Evolutionary conservation across 805 yeast species (phyloP), one percentile per base, ranked within the genome.

Genomic region (Starmerella floris): DNA sequence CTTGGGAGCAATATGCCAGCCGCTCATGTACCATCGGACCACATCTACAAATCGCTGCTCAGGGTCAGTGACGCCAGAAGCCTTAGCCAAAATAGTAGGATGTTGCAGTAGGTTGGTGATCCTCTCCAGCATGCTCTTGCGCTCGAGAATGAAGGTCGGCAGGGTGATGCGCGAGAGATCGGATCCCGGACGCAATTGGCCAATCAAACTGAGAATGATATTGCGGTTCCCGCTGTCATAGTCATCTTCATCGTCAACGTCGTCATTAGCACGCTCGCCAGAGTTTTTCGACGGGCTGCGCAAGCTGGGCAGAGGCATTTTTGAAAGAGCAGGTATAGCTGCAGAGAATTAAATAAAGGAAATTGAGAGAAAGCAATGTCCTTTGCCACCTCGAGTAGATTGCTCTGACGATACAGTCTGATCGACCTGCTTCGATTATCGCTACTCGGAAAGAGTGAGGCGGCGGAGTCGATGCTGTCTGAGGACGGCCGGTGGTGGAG

Each of bases 1-100:
- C 59, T 88, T 88, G 23, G 97, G 98, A 1, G 96, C 91, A 59
- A 91, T 91, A 58, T 91, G 96, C 97, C 97, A 91, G 37, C 93
- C 84, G 3, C 95, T 74, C 61, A 91, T 68, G 60, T 91, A 91
- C 95, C 95, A 88, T 56, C 76, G 75, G 20, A 81, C 77, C 6
- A 88, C 78, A 35, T 73, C 64, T 5, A 83, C 56, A 54, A 91
- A 87, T 44, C 97, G 71, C 43, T 74, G 68, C 20, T 79, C 54
- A 2, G 77, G 76, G 50, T 81, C 82, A 2, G 60, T 58, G 2
- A 71, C 64, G 2, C 56, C 55, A 50, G 79, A 79, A 0, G 96
- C 96, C 21, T 72, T 70, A 5, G 84, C 57, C 32, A 87, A 61
- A 26, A 85, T 63, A 30, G 77, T 74, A 0, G 96, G 96, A 48